Conservation (phyloP, 495 filamentous ascomycete genomes). For the Penicillium argentinense region DNA sequence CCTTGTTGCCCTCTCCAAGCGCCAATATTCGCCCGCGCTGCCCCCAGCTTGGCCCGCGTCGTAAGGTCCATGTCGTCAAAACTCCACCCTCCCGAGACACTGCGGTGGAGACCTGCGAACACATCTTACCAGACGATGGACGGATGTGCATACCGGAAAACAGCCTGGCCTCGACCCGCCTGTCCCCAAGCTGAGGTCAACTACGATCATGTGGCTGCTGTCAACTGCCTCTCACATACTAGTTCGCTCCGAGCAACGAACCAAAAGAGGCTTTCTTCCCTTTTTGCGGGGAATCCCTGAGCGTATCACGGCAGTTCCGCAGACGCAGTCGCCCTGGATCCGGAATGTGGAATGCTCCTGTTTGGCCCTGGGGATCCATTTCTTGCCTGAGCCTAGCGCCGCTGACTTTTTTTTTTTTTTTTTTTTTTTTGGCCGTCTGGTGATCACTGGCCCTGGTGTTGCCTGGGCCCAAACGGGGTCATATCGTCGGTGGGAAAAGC, state of each 20-base stretch:
- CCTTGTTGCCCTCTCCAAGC: slow-evolving; percentile 9
- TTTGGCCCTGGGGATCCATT: slow-evolving; percentile 14
- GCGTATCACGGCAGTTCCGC: slow-evolving; percentile 29
- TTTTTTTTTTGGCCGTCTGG: slow-evolving; percentile 7
- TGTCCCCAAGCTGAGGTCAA: background rate
- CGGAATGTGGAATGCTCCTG: slow-evolving; percentile 29
- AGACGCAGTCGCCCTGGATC: slow-evolving; percentile 15
- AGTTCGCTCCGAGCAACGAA: background rate
- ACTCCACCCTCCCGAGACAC: too few relatives aligned
- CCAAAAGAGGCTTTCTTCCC: background rate
- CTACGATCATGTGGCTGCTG: slow-evolving; percentile 11
- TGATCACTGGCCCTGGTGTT: slow-evolving; percentile 21
- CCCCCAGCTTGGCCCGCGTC: background rate
- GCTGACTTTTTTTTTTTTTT: slow-evolving; percentile 2
- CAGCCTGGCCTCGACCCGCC: slow-evolving; percentile 8
- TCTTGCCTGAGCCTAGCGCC: slow-evolving; percentile 14
- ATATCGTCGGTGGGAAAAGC: slow-evolving; percentile 7
- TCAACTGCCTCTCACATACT: background rate
- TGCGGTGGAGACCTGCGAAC: background rate
- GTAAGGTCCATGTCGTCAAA: background rate
- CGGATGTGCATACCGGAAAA: slow-evolving; percentile 2
- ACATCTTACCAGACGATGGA: background rate
- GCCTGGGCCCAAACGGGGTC: slow-evolving; percentile 15
- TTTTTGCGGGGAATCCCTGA: slow-evolving; percentile 36
- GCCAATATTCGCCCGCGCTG: slow-evolving; percentile 2